Conservation (phyloP, 2,329 filamentous ascomycete genomes). For the Huntiella savannae region DNA sequence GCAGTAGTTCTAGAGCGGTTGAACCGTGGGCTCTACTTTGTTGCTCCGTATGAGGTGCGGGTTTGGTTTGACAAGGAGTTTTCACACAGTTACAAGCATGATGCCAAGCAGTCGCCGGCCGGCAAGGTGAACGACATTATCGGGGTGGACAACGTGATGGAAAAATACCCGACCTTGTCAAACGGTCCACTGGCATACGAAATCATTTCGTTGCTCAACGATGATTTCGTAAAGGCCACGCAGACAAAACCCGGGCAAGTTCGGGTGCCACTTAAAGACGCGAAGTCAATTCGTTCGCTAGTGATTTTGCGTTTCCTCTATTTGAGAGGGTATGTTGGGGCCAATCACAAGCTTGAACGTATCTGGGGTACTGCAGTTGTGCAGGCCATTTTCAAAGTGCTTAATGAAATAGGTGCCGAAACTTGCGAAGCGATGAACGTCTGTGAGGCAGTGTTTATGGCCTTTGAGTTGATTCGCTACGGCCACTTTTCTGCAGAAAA, state of each 20-base stretch:
- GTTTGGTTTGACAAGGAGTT: slow-evolving; percentile 69
- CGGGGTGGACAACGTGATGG: slow-evolving; percentile 15
- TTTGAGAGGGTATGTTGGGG: slow-evolving; percentile 66
- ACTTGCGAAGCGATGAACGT: slow-evolving; percentile 27
- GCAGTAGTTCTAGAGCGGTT: slow-evolving; percentile 62
- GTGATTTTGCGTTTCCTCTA: slow-evolving; percentile 79
- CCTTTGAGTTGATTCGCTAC: slow-evolving; percentile 67
- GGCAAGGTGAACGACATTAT: slow-evolving; percentile 24
- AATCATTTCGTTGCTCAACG: slow-evolving; percentile 47
- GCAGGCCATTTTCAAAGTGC: slow-evolving; percentile 43
- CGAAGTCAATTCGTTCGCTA: slow-evolving; percentile 51
- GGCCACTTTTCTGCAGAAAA: slow-evolving; percentile 57
- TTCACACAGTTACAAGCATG: slow-evolving; percentile 35
- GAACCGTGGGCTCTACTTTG: slow-evolving; percentile 66
- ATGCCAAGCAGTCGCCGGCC: slow-evolving; percentile 38
- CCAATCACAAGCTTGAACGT: slow-evolving; percentile 54
- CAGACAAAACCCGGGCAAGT: slow-evolving; percentile 16
- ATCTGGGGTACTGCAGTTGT: slow-evolving; percentile 66
- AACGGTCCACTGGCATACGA: slow-evolving; percentile 36
- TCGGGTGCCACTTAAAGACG: slow-evolving; percentile 33
- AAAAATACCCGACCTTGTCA: slow-evolving; percentile 1
- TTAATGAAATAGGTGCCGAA: slow-evolving; percentile 30
- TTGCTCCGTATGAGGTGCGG: slow-evolving; percentile 48
- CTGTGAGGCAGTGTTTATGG: slow-evolving; percentile 64
- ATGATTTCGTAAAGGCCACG: slow-evolving; percentile 44